These are phyloP conservation scores for Alternaria longipes DNA, from an alignment of 2,329 filamentous ascomycete genomes.

Conservation along the genomic window DNA sequence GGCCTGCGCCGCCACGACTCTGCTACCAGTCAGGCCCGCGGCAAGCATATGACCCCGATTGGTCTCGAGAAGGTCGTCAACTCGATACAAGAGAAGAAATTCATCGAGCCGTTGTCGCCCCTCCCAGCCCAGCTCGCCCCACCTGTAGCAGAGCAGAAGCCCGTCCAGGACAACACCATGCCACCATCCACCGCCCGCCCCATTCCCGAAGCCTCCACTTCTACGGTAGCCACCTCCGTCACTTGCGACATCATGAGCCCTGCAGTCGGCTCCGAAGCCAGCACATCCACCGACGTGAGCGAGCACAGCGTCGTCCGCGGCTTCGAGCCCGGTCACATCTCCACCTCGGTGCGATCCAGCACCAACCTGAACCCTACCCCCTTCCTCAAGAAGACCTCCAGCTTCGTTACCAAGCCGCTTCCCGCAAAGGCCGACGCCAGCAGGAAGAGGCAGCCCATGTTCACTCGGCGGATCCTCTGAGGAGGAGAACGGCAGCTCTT, in stretches of 20 bases:
- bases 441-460: conserved; percentile 75
- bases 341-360: conserved; percentile 72
- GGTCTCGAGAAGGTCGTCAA: conserved; percentile 94
- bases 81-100: conserved; percentile 85
- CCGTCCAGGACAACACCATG: conserved; percentile 42
- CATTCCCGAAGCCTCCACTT: too few species aligned
- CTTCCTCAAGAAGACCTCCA: conserved; percentile 65
- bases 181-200: conserved; percentile 53
- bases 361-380: conserved; percentile 66
- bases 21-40: conserved; percentile 72
- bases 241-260: too few species aligned
- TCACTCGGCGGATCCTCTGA: conserved; percentile 84
- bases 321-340: conserved; percentile 80
- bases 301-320: conserved; percentile 81
- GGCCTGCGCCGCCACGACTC: conserved; percentile 77
- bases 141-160: conserved; percentile 21
- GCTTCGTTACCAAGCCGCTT: conserved; percentile 39
- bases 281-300: conserved; percentile 68
- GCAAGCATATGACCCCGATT: conserved; percentile 87
- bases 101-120: conserved; percentile 66
- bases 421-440: conserved; percentile 46
- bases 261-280: too few species aligned
- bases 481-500: conserved; percentile 83
- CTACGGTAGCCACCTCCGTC: too few species aligned
- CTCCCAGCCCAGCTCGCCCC: conserved; percentile 53